Percentiles rank a stretch among this genome's conserved stretches.
Evolutionary conservation across 805 yeast species (phyloP).

Genomic region (Kluyveromyces dobzhanskii): DNA sequence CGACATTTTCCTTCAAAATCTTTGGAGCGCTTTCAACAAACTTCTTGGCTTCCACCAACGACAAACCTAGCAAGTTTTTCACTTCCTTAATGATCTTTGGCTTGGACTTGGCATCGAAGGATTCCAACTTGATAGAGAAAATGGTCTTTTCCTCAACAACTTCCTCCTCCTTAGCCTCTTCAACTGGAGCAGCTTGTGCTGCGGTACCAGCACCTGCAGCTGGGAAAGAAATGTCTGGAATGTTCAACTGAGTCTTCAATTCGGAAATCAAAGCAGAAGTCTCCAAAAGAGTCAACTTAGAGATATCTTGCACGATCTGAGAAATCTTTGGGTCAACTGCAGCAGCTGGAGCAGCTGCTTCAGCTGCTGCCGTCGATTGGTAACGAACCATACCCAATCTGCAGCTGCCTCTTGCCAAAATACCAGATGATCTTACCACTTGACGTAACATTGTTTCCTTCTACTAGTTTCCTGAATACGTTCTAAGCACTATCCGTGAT

Average conservation of each 20-base stretch:
- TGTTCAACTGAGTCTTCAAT: conserved; percentile 73
- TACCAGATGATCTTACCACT: conserved; percentile 2
- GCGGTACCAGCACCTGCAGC: conserved; percentile 55
- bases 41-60: conserved; percentile 94
- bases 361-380: conserved; percentile 48
- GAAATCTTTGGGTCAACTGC: conserved; percentile 83
- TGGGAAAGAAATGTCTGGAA: conserved; percentile 88
- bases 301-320: conserved; percentile 81
- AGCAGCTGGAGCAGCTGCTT: conserved; percentile 35
- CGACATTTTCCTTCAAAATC: conserved; percentile 86
- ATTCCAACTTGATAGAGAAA: conserved; percentile 83
- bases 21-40: conserved; percentile 98
- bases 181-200: conserved; percentile 63
- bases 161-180: conserved; percentile 64
- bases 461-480: background rate
- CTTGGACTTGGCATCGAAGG: conserved; percentile 89
- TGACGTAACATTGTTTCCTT: conserved; percentile 3
- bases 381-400: conserved; percentile 31
- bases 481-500: too few species aligned
- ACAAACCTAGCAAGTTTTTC: conserved; percentile 80
- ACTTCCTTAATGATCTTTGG: conserved; percentile 98
- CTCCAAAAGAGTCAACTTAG: conserved; percentile 85
- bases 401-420: conserved; percentile 4
- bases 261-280: conserved; percentile 82
- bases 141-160: conserved; percentile 86